Evolutionary conservation across 192 early-diverging fungal species (phyloP).

Genomic region (Coemansia sp.): DNA sequence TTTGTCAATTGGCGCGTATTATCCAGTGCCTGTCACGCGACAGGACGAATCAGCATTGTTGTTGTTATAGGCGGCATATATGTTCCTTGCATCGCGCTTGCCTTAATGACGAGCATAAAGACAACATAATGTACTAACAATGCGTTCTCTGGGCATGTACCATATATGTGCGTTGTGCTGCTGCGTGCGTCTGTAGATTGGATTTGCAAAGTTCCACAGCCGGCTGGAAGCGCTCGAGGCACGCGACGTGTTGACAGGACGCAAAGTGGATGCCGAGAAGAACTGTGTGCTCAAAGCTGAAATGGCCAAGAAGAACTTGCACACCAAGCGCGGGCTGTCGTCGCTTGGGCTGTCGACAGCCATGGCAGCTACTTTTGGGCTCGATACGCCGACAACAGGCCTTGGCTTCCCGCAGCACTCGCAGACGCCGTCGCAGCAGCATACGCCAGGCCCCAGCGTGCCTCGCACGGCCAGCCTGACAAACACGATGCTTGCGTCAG

Average conservation of each 20-base stretch:
- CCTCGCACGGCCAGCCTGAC: constrained; percentile 37
- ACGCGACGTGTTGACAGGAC: constrained; percentile 84
- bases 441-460: constrained; percentile 2
- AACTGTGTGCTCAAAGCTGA: constrained; percentile 91
- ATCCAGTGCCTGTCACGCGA: background rate
- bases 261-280: constrained; percentile 85
- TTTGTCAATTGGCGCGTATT: background rate
- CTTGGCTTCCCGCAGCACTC: constrained; percentile 23
- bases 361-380: constrained; percentile 40
- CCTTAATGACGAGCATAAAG: constrained; percentile 8
- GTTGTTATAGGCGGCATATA: background rate
- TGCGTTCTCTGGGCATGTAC: background rate
- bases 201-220: constrained; percentile 96
- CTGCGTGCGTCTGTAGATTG: constrained; percentile 60
- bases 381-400: constrained; percentile 32
- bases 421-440: constrained; percentile 15
- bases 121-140: constrained; percentile 1
- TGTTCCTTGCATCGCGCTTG: background rate
- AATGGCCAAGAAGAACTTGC: constrained; percentile 99
- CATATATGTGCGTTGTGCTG: background rate
- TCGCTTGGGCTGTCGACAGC: constrained; percentile 35
- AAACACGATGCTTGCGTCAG: constrained; percentile 38
- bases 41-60: background rate
- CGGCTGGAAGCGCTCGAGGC: constrained; percentile 89
- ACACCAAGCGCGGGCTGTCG: constrained; percentile 80